phyloP scores from a whole-genome alignment of 495 filamentous ascomycete species.

The Hypoxylon crocopeplum region DNA sequence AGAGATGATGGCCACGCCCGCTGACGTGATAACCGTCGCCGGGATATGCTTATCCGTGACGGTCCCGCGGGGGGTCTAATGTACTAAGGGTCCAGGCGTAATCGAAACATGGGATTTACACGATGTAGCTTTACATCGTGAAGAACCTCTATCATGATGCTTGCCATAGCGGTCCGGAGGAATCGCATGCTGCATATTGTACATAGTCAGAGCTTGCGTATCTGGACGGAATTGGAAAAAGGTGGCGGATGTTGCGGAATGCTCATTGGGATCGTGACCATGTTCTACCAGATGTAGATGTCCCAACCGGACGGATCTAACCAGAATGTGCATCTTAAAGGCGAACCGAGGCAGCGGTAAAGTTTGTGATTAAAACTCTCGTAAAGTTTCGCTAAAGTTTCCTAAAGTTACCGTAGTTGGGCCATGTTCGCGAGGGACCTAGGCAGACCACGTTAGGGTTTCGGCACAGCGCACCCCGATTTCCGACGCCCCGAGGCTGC shows the following conservation, averaged over 20 bases:
- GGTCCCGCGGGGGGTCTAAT: neutral
- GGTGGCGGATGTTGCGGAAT: too few species aligned
- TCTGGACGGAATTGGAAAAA: too few species aligned
- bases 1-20: neutral
- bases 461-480: constrained; percentile 18
- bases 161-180: too few species aligned
- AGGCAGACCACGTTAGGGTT: neutral
- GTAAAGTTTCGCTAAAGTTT: neutral
- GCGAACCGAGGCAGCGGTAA: constrained; percentile 11
- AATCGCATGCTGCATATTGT: too few species aligned
- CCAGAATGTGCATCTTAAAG: neutral
- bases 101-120: too few species aligned
- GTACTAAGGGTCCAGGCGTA: constrained; percentile 15
- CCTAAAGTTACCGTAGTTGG: neutral
- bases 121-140: too few species aligned
- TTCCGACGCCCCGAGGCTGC: constrained; percentile 12
- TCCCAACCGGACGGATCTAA: neutral
- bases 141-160: too few species aligned
- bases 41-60: constrained; percentile 6
- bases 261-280: too few species aligned
- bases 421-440: too few species aligned
- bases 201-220: too few species aligned
- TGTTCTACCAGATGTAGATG: too few species aligned
- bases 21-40: constrained; percentile 16
- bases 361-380: too few species aligned